Percentiles rank a stretch among this genome's conserved stretches.
Conservation (phyloP, 139 green algal genomes). For the Chlamydomonas eustigma region DNA sequence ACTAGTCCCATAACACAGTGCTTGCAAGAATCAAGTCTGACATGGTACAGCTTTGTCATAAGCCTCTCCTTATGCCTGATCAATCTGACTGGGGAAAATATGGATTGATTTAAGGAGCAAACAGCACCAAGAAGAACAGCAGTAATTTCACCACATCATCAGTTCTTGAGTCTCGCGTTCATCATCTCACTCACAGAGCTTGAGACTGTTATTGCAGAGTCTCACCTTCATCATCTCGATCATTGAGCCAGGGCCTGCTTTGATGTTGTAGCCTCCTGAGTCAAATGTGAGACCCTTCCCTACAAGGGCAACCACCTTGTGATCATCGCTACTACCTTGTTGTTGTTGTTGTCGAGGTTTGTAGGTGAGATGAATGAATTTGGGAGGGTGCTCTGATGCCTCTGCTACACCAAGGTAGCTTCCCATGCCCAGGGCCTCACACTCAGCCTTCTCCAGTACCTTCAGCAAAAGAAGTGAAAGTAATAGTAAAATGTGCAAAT, state of each 20-base stretch:
- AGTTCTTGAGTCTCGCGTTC: too few relatives aligned
- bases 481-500: not conserved
- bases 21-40: too few relatives aligned
- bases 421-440: slow-evolving; percentile 90
- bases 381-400: slow-evolving; percentile 68
- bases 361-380: slow-evolving; percentile 99
- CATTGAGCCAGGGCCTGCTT: slow-evolving; percentile 81
- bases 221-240: slow-evolving; percentile 53
- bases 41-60: too few relatives aligned
- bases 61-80: too few relatives aligned
- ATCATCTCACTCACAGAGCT: too few relatives aligned
- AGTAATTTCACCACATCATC: too few relatives aligned
- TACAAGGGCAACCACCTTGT: slow-evolving; percentile 65
- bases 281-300: slow-evolving; percentile 91
- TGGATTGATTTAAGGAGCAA: too few relatives aligned
- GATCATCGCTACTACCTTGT: not conserved
- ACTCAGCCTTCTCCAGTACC: slow-evolving; percentile 86
- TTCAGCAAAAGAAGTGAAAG: slow-evolving; percentile 25
- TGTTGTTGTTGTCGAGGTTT: slow-evolving; percentile 37
- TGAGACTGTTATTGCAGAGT: too few relatives aligned
- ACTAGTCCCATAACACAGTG: too few relatives aligned
- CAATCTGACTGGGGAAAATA: too few relatives aligned
- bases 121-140: too few relatives aligned
- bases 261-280: slow-evolving; percentile 96
- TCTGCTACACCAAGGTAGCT: slow-evolving; percentile 90